Evolutionary conservation across 1,284 basidiomycete genomes (phyloP), one percentile per base, ranked within the genome.

Genomic region (Gomphus bonarii): DNA sequence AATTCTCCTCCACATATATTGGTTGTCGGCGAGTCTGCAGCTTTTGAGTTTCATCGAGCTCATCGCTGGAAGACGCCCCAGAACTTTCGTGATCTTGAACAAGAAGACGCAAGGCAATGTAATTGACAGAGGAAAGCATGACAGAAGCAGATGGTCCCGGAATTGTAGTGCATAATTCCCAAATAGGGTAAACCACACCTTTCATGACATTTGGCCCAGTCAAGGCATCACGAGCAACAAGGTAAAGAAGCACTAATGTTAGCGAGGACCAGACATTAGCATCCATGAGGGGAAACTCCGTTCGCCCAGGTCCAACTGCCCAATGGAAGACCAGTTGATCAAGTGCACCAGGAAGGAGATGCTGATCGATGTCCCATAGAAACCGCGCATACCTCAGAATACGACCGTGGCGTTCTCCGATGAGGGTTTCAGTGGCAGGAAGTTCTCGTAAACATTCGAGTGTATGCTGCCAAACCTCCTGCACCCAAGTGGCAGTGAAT

Each of bases 381-480:
- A 91, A 88, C 11, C 70, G 69, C 3, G 79, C 84, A 64, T 87
- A 91, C 46, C 81, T 76, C 31, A 83, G 62, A 8, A 82, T 81
- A 62, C 78, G 80, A 36, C 70, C 69, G 55, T 73, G 70, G 11
- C 78, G 77, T 30, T 68, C 73, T 54, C 66, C 64, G 6, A 67
- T 55, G 58, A 85, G 80, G 8, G 70, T 62, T 11, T 75, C 75
- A 71, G 84, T 77, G 47, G 68, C 66, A 6, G 82, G 79, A 49
- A 85, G 74, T 65, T 85, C 83, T 44, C 80, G 80, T 44, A 90
- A 70, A 57, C 81, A 82, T 6, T 82, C 79, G 50, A 91, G 72
- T 1, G 82, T 80, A 63, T 86, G 87, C 62, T 90, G 85, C 85
- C 88, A 88, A 9, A 85, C 84, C 61, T 82, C 83, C 77, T 79